A percentile compares a stretch with the other conserved stretches of the same genome.
Evolutionary conservation across 805 yeast species (phyloP).

Genomic region (Candida nemodendra): DNA sequence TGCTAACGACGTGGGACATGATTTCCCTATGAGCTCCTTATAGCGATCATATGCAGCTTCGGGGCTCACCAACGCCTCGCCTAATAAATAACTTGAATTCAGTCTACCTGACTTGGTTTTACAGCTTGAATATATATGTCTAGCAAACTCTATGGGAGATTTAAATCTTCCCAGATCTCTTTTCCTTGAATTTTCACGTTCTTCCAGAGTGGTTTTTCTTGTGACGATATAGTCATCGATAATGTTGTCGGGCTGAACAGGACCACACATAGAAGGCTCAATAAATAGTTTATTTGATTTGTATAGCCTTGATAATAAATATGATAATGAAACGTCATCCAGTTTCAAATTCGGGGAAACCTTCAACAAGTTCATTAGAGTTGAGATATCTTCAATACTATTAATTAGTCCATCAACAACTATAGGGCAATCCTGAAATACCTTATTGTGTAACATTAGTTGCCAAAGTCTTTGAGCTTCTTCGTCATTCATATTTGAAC

Average conservation of each 20-base stretch:
- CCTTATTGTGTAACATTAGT: slow-evolving; percentile 15
- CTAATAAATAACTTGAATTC: slow-evolving; percentile 26
- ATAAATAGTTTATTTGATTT: slow-evolving; percentile 19
- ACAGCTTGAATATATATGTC: slow-evolving; percentile 17
- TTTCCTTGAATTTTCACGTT: slow-evolving; percentile 2
- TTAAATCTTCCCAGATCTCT: slow-evolving; percentile 8
- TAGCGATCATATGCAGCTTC: slow-evolving; percentile 30
- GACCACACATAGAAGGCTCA: slow-evolving; percentile 8
- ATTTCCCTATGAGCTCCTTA: slow-evolving; percentile 14
- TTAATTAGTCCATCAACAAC: slow-evolving; percentile 25
- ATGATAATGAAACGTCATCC: slow-evolving; percentile 28
- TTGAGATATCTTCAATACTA: slow-evolving; percentile 12
- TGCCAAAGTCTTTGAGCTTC: slow-evolving; percentile 17
- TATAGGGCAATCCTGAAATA: slow-evolving; percentile 13
- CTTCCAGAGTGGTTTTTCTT: slow-evolving; percentile 4
- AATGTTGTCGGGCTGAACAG: slow-evolving; percentile 10
- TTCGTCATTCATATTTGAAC: slow-evolving; percentile 15
- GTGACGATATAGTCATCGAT: slow-evolving; percentile 15
- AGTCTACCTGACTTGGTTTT: slow-evolving; percentile 18
- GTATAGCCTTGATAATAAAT: slow-evolving; percentile 27
- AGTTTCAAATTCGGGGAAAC: slow-evolving; percentile 11
- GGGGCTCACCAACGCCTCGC: slow-evolving; percentile 37
- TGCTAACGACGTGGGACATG: slow-evolving; percentile 25
- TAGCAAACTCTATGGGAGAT: slow-evolving; percentile 25
- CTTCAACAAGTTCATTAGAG: slow-evolving; percentile 15